These are phyloP conservation scores for Leccinum ochraceum DNA, from an alignment of 768 basidiomycete species.

Conservation along the genomic window DNA sequence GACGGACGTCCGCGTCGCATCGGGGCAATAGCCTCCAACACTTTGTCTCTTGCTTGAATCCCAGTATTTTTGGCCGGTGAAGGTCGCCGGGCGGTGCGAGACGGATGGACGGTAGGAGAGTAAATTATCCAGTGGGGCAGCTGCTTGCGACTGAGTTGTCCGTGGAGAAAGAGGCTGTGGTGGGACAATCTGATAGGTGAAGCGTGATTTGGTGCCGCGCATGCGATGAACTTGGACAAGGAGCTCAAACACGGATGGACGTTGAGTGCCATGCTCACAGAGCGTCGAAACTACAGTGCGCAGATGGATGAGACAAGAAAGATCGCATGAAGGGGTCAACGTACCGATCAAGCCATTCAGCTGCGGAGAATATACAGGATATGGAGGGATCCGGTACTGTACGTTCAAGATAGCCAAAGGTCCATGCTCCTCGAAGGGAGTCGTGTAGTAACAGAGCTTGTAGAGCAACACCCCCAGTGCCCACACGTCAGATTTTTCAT, in stretches of 20 bases:
- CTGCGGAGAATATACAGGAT: conserved; percentile 81
- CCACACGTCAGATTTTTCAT: conserved; percentile 98
- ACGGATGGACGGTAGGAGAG: conserved; percentile 40
- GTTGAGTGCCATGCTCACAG: conserved; percentile 81
- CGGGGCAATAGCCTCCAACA: conserved; percentile 79
- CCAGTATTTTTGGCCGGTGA: conserved; percentile 44
- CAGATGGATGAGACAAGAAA: conserved; percentile 13
- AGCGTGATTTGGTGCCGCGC: conserved; percentile 83
- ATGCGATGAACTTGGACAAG: conserved; percentile 81
- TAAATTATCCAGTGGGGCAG: conserved; percentile 38
- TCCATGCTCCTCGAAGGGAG: conserved; percentile 98
- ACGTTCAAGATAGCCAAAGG: conserved; percentile 96
- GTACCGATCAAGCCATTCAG: conserved; percentile 84
- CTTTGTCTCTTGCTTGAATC: conserved; percentile 71
- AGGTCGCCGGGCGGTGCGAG: conserved; percentile 19
- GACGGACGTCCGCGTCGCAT: conserved; percentile 72
- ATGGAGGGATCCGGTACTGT: conserved; percentile 89
- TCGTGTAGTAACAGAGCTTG: conserved; percentile 99
- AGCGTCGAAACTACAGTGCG: conserved; percentile 77
- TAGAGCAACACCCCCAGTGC: conserved; percentile 95
- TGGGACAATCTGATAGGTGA: conserved; percentile 61
- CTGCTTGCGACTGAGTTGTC: conserved; percentile 32
- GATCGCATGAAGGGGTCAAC: conserved; percentile 22
- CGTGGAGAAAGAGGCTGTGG: conserved; percentile 49
- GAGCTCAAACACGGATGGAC: conserved; percentile 88